These are phyloP conservation scores for Acacia pycnantha DNA, from an alignment of 331 rosid species.

Conservation along the genomic window DNA sequence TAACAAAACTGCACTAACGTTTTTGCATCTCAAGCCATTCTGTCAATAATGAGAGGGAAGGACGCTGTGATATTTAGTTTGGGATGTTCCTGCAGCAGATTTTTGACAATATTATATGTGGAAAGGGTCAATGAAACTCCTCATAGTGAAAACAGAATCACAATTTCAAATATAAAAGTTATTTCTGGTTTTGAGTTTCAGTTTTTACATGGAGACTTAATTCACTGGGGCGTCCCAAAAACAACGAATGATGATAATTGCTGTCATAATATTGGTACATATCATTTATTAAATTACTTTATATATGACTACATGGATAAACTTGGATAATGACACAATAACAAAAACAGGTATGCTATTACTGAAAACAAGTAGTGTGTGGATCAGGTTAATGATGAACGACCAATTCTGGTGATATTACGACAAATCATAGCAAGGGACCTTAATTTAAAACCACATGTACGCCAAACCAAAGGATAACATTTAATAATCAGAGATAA, in stretches of 20 bases:
- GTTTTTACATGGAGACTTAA: neutral
- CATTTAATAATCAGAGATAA: conserved; percentile 14
- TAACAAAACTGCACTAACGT: neutral
- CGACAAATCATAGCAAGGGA: conserved; percentile 11
- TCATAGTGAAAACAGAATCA: neutral
- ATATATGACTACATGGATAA: conserved; percentile 7
- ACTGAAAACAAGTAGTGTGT: neutral
- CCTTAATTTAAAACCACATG: conserved; percentile 26
- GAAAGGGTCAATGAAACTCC: neutral
- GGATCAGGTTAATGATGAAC: neutral
- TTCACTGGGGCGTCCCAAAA: neutral
- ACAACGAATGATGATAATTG: neutral
- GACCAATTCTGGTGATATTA: neutral
- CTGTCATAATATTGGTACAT: neutral
- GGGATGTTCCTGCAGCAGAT: neutral
- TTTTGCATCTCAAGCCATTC: neutral
- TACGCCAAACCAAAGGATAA: conserved; percentile 3
- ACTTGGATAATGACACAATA: conserved; percentile 36
- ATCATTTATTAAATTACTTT: neutral
- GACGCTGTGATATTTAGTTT: neutral
- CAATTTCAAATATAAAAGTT: neutral
- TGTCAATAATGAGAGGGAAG: neutral
- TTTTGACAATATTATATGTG: neutral
- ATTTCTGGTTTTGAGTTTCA: neutral
- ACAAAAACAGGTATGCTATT: neutral